phyloP scores from a whole-genome alignment of 192 early-diverging fungal species.

The Phycomyces nitens region DNA sequence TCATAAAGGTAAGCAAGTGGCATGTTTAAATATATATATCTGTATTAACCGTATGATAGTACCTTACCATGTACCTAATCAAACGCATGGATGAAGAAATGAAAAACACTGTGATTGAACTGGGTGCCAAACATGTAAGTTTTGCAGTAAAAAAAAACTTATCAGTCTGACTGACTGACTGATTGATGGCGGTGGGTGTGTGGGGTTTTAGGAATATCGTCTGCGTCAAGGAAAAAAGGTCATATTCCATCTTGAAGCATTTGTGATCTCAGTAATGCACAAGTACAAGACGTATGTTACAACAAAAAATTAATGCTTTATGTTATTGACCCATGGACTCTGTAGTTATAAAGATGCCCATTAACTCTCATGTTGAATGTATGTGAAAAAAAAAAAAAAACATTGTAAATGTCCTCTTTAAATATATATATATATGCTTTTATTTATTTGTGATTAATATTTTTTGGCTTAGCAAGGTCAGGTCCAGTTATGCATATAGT shows the following conservation, averaged over 20 bases:
- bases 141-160: too few species aligned
- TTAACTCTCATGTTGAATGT: too few species aligned
- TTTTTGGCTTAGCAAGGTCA: too few species aligned
- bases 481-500: not conserved
- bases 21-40: not conserved
- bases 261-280: constrained; percentile 88
- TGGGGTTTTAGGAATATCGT: constrained; percentile 79
- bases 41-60: constrained; percentile 35
- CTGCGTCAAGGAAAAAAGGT: constrained; percentile 83
- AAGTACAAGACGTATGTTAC: constrained; percentile 75
- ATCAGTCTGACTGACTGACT: too few species aligned
- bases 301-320: not conserved
- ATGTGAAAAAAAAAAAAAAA: too few species aligned
- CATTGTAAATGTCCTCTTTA: too few species aligned
- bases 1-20: constrained; percentile 61
- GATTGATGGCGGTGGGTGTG: too few species aligned
- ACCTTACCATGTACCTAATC: constrained; percentile 67
- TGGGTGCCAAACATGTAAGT: constrained; percentile 76
- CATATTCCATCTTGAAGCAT: constrained; percentile 95
- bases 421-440: too few species aligned
- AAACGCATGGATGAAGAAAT: constrained; percentile 65
- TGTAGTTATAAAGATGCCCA: too few species aligned
- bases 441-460: too few species aligned
- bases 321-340: not conserved
- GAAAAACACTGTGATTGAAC: constrained; percentile 61